Evolutionary conservation across 257 asterid species (phyloP).

Genomic region (Solanum peruvianum): DNA sequence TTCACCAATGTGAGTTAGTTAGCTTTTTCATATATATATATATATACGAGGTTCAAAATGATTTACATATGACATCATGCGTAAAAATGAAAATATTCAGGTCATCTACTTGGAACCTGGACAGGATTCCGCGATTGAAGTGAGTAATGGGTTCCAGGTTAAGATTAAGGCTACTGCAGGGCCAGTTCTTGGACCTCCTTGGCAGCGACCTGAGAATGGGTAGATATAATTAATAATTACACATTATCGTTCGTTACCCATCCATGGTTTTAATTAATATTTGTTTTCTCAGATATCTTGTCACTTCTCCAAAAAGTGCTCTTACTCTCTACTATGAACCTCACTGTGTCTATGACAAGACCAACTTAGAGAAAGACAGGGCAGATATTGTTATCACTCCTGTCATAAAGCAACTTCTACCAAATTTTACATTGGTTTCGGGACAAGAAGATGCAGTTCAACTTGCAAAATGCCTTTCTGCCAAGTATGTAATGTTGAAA

Average conservation of each 20-base stretch:
- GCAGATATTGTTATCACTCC: slow-evolving; percentile 86
- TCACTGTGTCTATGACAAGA: slow-evolving; percentile 67
- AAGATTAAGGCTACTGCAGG: slow-evolving; percentile 78
- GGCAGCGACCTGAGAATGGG: slow-evolving; percentile 99
- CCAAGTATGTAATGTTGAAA: slow-evolving; percentile 24
- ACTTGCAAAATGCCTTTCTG: slow-evolving; percentile 59
- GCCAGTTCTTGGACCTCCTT: slow-evolving; percentile 92
- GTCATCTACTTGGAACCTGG: slow-evolving; percentile 84
- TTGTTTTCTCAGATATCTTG: slow-evolving; percentile 16
- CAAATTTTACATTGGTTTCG: slow-evolving; percentile 62
- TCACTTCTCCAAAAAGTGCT: slow-evolving; percentile 46
- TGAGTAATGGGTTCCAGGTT: slow-evolving; percentile 30
- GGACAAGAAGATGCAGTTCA: slow-evolving; percentile 12
- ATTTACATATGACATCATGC: neutral
- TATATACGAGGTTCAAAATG: neutral
- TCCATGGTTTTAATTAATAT: neutral
- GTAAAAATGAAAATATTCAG: slow-evolving; percentile 5
- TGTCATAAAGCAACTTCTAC: slow-evolving; percentile 73
- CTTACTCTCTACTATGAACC: slow-evolving; percentile 73
- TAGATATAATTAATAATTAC: neutral
- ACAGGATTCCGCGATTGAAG: slow-evolving; percentile 35
- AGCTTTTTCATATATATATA: too few relatives aligned
- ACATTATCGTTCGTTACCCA: neutral
- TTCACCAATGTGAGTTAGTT: slow-evolving; percentile 60
- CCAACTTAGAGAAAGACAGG: slow-evolving; percentile 28